Evolutionary conservation across 2,329 filamentous ascomycete species (phyloP).

Genomic region (Leptosphaerulina australis): DNA sequence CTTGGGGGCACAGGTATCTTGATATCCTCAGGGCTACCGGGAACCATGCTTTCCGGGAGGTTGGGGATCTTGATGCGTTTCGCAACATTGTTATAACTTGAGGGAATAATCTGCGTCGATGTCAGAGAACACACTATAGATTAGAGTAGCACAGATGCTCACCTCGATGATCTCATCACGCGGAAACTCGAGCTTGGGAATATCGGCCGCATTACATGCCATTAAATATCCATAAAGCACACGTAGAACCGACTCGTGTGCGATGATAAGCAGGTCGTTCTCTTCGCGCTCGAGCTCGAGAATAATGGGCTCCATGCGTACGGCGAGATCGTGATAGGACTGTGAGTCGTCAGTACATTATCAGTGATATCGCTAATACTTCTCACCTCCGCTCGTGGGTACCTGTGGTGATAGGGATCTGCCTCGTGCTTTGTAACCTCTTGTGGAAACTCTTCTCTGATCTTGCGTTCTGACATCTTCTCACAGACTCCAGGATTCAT

Average conservation of each 20-base stretch:
- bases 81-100: conserved; percentile 95
- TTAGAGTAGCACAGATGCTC: conserved; percentile 31
- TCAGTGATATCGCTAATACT: neutral
- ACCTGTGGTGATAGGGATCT: conserved; percentile 96
- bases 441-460: conserved; percentile 82
- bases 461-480: conserved; percentile 83
- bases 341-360: conserved; percentile 49
- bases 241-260: conserved; percentile 95
- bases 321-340: conserved; percentile 98
- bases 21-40: conserved; percentile 80
- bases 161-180: conserved; percentile 96
- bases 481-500: conserved; percentile 96
- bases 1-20: conserved; percentile 74
- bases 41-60: conserved; percentile 69
- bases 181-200: conserved; percentile 90
- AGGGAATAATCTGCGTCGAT: conserved; percentile 76
- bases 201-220: conserved; percentile 95
- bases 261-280: conserved; percentile 96
- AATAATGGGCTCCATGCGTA: conserved; percentile 96
- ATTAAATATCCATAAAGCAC: conserved; percentile 98
- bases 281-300: conserved; percentile 95
- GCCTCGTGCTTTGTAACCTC: conserved; percentile 91
- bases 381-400: conserved; percentile 85
- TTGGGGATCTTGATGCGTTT: conserved; percentile 85
- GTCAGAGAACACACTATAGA: conserved; percentile 18